Conservation (phyloP, 495 filamentous ascomycete genomes). For the Daldinia bambusicola region DNA sequence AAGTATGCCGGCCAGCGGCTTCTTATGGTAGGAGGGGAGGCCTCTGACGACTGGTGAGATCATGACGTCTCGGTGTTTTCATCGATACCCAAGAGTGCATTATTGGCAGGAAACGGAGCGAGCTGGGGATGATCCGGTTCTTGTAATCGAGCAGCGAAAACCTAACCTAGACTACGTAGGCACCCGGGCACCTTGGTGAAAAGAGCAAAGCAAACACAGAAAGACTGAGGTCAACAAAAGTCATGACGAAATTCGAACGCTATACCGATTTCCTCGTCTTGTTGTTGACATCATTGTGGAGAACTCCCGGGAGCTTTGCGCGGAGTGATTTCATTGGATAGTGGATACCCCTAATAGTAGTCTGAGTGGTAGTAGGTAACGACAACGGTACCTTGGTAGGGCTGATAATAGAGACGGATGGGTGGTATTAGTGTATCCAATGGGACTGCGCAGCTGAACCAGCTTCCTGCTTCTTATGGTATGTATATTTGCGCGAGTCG, state of each 20-base stretch:
- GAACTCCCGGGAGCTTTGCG: slow-evolving; percentile 6
- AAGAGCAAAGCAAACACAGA: not conserved
- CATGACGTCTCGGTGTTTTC: slow-evolving; percentile 40
- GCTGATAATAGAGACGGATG: too few species aligned
- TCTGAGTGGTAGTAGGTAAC: too few species aligned
- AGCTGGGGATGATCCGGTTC: slow-evolving; percentile 3
- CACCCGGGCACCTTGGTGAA: slow-evolving; percentile 1
- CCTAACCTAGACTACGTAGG: too few species aligned
- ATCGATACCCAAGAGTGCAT: slow-evolving; percentile 22
- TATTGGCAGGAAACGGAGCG: not conserved
- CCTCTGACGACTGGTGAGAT: slow-evolving; percentile 38
- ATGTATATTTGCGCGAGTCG: too few species aligned
- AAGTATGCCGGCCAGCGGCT: slow-evolving; percentile 10
- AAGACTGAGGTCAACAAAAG: slow-evolving; percentile 2
- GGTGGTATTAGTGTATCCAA: too few species aligned
- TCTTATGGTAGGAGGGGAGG: slow-evolving; percentile 30
- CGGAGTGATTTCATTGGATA: not conserved
- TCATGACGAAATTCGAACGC: slow-evolving; percentile 30
- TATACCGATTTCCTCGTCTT: not conserved
- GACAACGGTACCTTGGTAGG: too few species aligned
- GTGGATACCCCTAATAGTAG: too few species aligned
- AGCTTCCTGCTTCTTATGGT: too few species aligned
- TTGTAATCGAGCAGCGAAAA: slow-evolving; percentile 22
- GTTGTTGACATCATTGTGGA: slow-evolving; percentile 33
- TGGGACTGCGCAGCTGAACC: too few species aligned